These are phyloP conservation scores for Oryza australiensis DNA, from an alignment of 176 grass and related monocot genomes.

Conservation along the genomic window DNA sequence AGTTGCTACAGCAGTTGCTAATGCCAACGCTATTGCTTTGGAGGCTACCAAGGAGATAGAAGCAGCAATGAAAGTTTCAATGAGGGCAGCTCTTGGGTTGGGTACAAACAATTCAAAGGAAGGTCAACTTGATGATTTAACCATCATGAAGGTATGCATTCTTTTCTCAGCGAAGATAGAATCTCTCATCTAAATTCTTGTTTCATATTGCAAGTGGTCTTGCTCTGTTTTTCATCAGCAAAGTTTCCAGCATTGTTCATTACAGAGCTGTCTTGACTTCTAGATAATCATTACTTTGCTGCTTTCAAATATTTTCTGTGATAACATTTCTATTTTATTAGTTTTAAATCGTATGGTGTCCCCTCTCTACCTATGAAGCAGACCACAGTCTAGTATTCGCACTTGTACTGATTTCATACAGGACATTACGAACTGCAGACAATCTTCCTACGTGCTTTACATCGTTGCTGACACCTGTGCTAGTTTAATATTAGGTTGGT, in stretches of 20 bases:
- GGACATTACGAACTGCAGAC: neutral
- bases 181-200: conserved; percentile 14
- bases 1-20: conserved; percentile 90
- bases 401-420: neutral
- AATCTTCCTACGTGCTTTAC: conserved; percentile 14
- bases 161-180: conserved; percentile 4
- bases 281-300: neutral
- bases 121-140: conserved; percentile 87
- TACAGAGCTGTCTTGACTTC: conserved; percentile 5
- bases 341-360: conserved; percentile 3
- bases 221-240: neutral
- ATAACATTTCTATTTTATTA: neutral
- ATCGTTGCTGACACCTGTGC: neutral
- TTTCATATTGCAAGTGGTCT: neutral
- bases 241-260: neutral
- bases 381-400: neutral
- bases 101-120: conserved; percentile 57
- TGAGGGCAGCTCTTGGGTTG: conserved; percentile 79
- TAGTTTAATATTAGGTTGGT: conserved; percentile 8
- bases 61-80: conserved; percentile 77
- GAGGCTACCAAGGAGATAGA: conserved; percentile 93
- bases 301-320: conserved; percentile 1
- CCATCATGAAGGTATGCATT: conserved; percentile 88
- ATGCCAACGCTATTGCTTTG: conserved; percentile 85
- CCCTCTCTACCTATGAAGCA: neutral